A percentile compares a stretch with the other conserved stretches of the same genome.
Evolutionary conservation across 352 stramenopile species (phyloP).

Genomic region (Albugo laibachii): DNA sequence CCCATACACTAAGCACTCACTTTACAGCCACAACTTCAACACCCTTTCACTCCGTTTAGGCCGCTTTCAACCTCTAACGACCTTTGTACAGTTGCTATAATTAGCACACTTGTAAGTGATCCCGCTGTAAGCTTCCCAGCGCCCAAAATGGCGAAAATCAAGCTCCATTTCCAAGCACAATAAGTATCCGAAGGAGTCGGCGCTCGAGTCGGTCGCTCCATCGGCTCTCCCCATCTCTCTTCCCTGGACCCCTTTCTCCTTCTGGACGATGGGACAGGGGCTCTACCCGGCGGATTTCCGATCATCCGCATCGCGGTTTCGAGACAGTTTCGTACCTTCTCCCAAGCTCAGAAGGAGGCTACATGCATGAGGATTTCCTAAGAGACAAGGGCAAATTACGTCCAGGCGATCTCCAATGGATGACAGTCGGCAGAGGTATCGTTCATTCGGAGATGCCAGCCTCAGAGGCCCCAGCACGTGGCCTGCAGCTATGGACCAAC

Average conservation of each 20-base stretch:
- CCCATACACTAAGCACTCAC: no score
- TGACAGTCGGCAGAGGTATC: conserved; percentile 19
- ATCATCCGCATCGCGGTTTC: conserved; percentile 79
- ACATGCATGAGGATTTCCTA: conserved; percentile 63
- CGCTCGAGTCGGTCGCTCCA: conserved; percentile 26
- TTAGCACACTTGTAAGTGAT: no score
- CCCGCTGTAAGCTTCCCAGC: no score
- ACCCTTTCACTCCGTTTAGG: no score
- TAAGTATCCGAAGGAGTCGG: conserved; percentile 35
- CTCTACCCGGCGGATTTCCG: conserved; percentile 39
- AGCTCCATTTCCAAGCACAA: conserved; percentile 26
- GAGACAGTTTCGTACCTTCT: conserved; percentile 76
- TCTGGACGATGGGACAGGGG: conserved; percentile 14
- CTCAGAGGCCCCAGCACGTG: conserved; percentile 14
- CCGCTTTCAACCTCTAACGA: no score
- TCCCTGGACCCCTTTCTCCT: conserved; percentile 16
- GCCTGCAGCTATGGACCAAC: conserved; percentile 34
- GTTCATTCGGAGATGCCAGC: conserved; percentile 30
- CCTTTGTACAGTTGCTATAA: no score
- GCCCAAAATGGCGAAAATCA: conserved; percentile 15
- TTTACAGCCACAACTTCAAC: no score
- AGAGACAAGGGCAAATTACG: conserved; percentile 14
- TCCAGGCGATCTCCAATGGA: conserved; percentile 21
- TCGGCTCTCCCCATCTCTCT: conserved; percentile 25
- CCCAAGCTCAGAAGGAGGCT: conserved; percentile 23